Conservation (phyloP, 768 basidiomycete species). For the Lentinula guzmanii region DNA sequence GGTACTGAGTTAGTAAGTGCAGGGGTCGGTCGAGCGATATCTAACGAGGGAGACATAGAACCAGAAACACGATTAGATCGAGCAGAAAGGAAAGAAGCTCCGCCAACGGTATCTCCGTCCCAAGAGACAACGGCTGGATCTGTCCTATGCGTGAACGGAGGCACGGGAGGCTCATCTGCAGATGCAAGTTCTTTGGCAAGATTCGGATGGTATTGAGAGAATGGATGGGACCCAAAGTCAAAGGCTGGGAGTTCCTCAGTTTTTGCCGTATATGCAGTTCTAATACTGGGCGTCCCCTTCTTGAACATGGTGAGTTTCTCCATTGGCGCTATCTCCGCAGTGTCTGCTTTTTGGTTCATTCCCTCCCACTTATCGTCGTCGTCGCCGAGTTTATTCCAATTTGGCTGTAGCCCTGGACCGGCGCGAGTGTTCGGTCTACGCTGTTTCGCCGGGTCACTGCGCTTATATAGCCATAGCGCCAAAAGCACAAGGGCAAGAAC, state of each 20-base stretch:
- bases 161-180: slow-evolving; percentile 26
- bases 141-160: slow-evolving; percentile 38
- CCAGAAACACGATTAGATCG: slow-evolving; percentile 34
- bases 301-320: slow-evolving; percentile 66
- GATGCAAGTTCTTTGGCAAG: slow-evolving; percentile 48
- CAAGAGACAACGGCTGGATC: slow-evolving; percentile 43
- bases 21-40: slow-evolving; percentile 59
- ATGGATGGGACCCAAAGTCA: slow-evolving; percentile 35
- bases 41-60: slow-evolving; percentile 43
- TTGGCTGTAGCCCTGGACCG: slow-evolving; percentile 15
- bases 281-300: slow-evolving; percentile 48
- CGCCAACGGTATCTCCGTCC: slow-evolving; percentile 46
- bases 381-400: slow-evolving; percentile 57
- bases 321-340: slow-evolving; percentile 38
- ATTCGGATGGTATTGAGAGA: slow-evolving; percentile 53
- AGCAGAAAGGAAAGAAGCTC: slow-evolving; percentile 44
- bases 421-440: slow-evolving; percentile 39
- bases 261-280: slow-evolving; percentile 45
- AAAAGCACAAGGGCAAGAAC: slow-evolving; percentile 44
- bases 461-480: slow-evolving; percentile 49
- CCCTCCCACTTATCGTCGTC: slow-evolving; percentile 42
- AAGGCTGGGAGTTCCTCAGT: slow-evolving; percentile 33
- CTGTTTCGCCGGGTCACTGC: slow-evolving; percentile 34
- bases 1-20: slow-evolving; percentile 39
- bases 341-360: slow-evolving; percentile 29